Base-by-base conservation (phyloP, 192 early-diverging fungal genomes). In the Coemansia sp. region DNA sequence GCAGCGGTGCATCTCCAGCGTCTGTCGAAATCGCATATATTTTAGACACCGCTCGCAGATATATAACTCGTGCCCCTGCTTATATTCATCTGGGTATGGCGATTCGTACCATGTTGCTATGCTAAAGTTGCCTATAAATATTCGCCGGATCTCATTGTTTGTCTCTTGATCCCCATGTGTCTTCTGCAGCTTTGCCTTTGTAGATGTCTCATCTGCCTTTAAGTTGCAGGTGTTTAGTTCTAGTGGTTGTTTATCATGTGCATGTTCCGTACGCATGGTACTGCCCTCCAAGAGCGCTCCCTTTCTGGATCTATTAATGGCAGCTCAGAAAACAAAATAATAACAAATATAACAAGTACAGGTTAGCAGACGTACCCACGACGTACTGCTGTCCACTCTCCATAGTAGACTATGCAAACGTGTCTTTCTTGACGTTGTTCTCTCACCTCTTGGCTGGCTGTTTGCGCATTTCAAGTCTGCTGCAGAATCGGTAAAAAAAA, bases 91-190 rank as follows among this genome's bases (percentile, higher is more conserved):
- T 4, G 97, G 97, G 63, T 93, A 98, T 7, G 94, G 94, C n/a
- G 95, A 90, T 54, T 87, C 71, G 67, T 97, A 97, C 97, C 95
- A 97, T 0, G 93, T 90, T 22, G 87, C 84, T n/a, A 98, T 94
- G 51, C 89, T 86, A 73, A 90, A 93, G 28, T 77, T 67, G 16
- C 93, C 96, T 53, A 96, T 85, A 8, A 88, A 56, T n/a, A 90
- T 84, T 60, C 74, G 65, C 54, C 48, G 56, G 27, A 81, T 64
- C 62, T 80, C 74, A 26, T 10, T 28, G 5, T 23, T 19, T 27
- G 27, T 54, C 4, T 38, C 53, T 3, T 23, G 10, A 23, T 49
- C 26, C 50, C 28, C 59, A 3, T 57, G 22, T 24, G 22, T 62
- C 25, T 19, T 19, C 31, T 28, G 21, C 7, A 28, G 38, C 47